Evolutionary conservation across 495 filamentous ascomycete genomes (phyloP).

Genomic region (Trichoderma reesei): DNA sequence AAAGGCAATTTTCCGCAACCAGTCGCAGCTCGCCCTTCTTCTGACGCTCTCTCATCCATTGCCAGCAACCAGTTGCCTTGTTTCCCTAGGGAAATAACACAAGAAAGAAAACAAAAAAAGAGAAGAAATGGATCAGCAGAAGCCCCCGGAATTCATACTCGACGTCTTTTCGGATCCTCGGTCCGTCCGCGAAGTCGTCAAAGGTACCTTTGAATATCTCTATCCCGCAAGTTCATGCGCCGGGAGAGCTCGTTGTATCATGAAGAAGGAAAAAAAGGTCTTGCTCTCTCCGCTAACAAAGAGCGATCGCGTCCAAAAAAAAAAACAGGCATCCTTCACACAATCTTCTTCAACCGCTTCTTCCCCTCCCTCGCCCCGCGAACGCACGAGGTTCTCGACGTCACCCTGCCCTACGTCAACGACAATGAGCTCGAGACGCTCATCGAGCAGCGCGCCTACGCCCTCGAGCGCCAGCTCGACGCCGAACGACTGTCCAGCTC

Average conservation of each 20-base stretch:
- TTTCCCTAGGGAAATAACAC: no score
- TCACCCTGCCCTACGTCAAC: conserved; percentile 81
- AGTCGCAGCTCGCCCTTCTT: not conserved
- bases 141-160: conserved; percentile 71
- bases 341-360: conserved; percentile 98
- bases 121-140: conserved; percentile 40
- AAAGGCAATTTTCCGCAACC: not conserved
- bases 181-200: conserved; percentile 81
- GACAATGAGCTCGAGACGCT: conserved; percentile 85
- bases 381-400: conserved; percentile 81
- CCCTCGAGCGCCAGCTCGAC: conserved; percentile 59
- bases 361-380: conserved; percentile 79
- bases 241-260: not conserved
- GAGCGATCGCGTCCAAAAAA: not conserved
- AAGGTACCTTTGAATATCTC: conserved; percentile 50
- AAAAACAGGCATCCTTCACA: conserved; percentile 73
- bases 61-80: not conserved
- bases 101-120: no score
- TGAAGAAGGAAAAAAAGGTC: no score
- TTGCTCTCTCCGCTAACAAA: not conserved
- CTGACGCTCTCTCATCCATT: not conserved
- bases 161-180: conserved; percentile 75
- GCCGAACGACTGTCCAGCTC: conserved; percentile 28
- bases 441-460: conserved; percentile 75
- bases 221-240: not conserved